Base-by-base conservation (phyloP, 2,329 filamentous ascomycete species). In the Periconia macrospinosa region DNA sequence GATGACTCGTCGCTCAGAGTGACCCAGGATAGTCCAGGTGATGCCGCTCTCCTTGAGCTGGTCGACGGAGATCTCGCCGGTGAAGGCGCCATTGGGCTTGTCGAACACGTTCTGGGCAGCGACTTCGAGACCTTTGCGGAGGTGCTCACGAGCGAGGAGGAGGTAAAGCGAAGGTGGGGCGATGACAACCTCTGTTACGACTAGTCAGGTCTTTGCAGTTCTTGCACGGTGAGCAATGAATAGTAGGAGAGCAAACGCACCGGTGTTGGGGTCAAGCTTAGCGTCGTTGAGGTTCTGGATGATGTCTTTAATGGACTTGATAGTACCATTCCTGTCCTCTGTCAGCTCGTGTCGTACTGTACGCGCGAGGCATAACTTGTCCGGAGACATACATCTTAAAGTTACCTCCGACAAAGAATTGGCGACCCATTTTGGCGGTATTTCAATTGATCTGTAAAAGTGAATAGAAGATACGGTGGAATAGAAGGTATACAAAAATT, bases 341-440 rank as follows among this genome's bases (percentile, higher is more conserved):
- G 63, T 69, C 52, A 65, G 64, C 53, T 40, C 37, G 44, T 45
- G 57, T 59, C 42, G 37, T 41, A 20, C 18, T n/a, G n/a, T n/a
- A 5, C n/a, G 19, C 13, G 17, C 3, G 11, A 42, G n/a, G 33
- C 11, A 37, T 67, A 58, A 67, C 58, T 54, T 53, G 55, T 40
- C 15, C n/a, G 41, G 17, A 11, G 17, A 64, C 68, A 19, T 81
- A 96, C 92, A 97, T 97, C 86, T 99, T 97, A 83, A 97, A 97
- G 88, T 99, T 99, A 75, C 92, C 92, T 78, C 92, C 92, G 78
- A 96, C 90, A 78, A 96, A 96, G 84, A 96, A 96, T 83, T 92
- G 89, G 83, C 92, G 92, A 85, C 88, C 84, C 92, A 96, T 96
- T 71, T 73, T 91, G 84, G 79, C 74, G 58, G 60, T 53, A n/a